Evolutionary conservation across 73 alveolate genomes (phyloP).

Genomic region (Tetrahymena thermophila): DNA sequence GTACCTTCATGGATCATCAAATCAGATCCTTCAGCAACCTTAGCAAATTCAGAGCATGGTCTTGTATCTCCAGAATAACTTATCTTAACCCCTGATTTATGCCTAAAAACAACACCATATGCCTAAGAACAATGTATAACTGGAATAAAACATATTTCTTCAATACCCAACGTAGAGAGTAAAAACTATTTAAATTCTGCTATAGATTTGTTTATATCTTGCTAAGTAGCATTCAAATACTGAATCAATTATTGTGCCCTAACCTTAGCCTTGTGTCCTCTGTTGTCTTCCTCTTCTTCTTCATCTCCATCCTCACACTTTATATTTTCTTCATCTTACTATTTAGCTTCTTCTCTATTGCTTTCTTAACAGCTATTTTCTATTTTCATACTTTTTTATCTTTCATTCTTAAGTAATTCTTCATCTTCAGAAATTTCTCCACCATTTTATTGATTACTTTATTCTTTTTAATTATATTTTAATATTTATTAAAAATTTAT

Average conservation of each 20-base stretch:
- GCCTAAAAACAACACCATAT: conserved; percentile 72
- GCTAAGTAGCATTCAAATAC: background rate
- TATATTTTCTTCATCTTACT: background rate
- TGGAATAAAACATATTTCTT: conserved; percentile 41
- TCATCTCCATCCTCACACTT: background rate
- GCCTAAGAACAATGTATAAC: conserved; percentile 90
- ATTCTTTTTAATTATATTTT: background rate
- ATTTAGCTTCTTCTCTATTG: background rate
- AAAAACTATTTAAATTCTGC: background rate
- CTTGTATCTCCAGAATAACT: conserved; percentile 94
- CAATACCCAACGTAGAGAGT: background rate
- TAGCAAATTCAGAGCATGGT: conserved; percentile 77
- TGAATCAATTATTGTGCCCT: background rate
- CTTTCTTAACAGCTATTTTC: background rate
- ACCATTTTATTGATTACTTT: background rate
- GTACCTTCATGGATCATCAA: conserved; percentile 97
- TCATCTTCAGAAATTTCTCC: background rate
- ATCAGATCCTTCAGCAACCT: conserved; percentile 74
- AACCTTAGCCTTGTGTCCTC: background rate
- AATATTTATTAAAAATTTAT: background rate
- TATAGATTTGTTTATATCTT: conserved; percentile 5
- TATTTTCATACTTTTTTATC: background rate
- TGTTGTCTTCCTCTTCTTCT: background rate
- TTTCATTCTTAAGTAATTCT: background rate
- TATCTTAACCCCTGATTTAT: conserved; percentile 60